Base-by-base conservation (phyloP, 1,284 basidiomycete genomes). In the Vanrija pseudolonga region DNA sequence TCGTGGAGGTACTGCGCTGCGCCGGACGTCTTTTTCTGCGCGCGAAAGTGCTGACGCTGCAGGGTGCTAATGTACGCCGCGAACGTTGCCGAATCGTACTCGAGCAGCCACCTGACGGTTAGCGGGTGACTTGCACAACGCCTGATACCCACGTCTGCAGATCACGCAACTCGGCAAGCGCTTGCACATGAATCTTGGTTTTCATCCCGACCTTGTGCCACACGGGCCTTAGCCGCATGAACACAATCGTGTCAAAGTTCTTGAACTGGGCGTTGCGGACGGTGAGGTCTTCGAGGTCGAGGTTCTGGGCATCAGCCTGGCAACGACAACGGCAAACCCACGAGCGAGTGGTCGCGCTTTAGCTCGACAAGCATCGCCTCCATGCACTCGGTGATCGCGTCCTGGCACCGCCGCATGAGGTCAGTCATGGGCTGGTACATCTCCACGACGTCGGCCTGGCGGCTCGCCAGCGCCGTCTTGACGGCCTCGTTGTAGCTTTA, bases 151-250 rank as follows among this genome's bases (percentile, higher is more conserved):
- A 92, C 88, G 81, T 82, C 45, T 98, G 83, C 2, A 98, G 82
- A 43, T 87, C 85, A 1, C 96, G 83, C 3, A 99, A 81, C 1
- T 88, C 89, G 0, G 87, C 85, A 6, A 99, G 81, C 67, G 98
- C 95, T 47, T 82, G 83, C 6, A 98, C 92, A 12, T 98, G 84
- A 59, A 93, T 89, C 67, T 92, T 93, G 1, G 93, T 98, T 63
- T 85, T 87, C 3, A 89, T 85, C 1, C 92, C 90, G 23, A 97
- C 90, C 73, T 91, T 90, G 74, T 98, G 93, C 96, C 96, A 98
- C 4, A 97, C 87, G 0, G 93, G 84, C 71, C 96, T 90, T 5
- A 98, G 83, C 65, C 93, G 90, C 42, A 86, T 83, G 9, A 94
- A 84, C 1, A 98, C 92, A 50, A 96, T 82, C 20, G 85, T 80